Evolutionary conservation across 148 eudicot species (phyloP), one percentile per base, ranked within the genome.

Genomic region (Agrostemma githago): DNA sequence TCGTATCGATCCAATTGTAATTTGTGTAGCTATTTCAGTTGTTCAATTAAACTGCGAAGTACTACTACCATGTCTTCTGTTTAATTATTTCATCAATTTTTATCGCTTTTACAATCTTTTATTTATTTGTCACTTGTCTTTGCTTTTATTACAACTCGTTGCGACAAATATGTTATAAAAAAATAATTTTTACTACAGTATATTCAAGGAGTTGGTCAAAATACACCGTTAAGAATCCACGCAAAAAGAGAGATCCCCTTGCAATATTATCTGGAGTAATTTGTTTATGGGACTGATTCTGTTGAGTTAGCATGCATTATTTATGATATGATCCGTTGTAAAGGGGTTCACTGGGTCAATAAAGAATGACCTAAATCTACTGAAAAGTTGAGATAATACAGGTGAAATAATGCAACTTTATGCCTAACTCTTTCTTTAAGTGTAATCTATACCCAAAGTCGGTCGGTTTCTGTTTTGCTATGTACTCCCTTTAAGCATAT

Each of bases 1-100:
- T 4, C 20, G 8, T 16, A 26, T 26, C 34, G 34, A 26, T 1
- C 17, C 46, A 66, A 19, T 41, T 5, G 20, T 76, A 38, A 59
- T 42, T 68, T 76, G 73, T 42, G 68, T 61, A 76, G 54, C n/a
- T n/a, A n/a, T n/a, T n/a, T 66, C 57, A 43, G 63, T 3, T 12
- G 40, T 8, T 51, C 15, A 8, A 1, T 11, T 10, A 6, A 5
- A 26, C 34, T 26, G n/a, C n/a, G n/a, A n/a, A n/a, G n/a, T n/a
- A 3, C 9, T 51, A 9, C 3, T 51, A 51, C 34, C n/a, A n/a
- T 8, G 11, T 8, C 53, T 4, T 48, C 7, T 48, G 51, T 4
- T 48, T 48, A 8, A 1, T 48, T 3, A 12, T 51, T 51, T 8
- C 14, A 51, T 9, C 0, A 51, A 51, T 51, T 12, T 51, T 51